Evolutionary conservation across 2,329 filamentous ascomycete species (phyloP), one percentile per base, ranked within the genome.

Genomic region (Xenoacremonium recifei): DNA sequence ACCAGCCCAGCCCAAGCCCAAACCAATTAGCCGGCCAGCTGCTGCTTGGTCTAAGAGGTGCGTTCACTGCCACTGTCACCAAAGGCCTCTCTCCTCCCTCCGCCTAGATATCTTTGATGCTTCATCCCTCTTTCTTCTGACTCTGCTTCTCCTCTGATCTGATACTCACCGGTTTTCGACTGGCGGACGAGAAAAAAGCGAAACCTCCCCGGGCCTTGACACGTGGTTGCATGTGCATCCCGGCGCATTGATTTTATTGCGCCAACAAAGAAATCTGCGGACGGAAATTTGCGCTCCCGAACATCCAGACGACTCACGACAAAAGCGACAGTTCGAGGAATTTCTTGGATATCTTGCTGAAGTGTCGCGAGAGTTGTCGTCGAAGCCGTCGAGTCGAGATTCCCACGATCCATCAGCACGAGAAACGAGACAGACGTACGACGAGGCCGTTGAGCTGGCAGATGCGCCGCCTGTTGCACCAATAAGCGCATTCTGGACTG

Each of bases 121-220:
- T 27, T 39, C 29, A 32, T 40, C 27, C 13, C 35, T 23, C 25
- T 18, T 40, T 18, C 32, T 42, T 16, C 37, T 35, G 33, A 19
- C 30, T 23, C 21, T 5, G n/a, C 16, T 18, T 25, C 34, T 25
- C 32, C 35, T 20, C 5, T n/a, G n/a, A n/a, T n/a, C 7, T n/a
- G 19, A 27, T 18, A 11, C 29, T 21, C 17, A 13, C 20, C 15
- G 21, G 27, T 21, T 25, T 4, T 21, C 27, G 21, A 18, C 39
- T 36, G 39, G 19, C 29, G 18, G 36, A 46, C 34, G 39, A 39
- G 44, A 46, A 37, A 43, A 36, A 21, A 43, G 36, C 40, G 36
- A 39, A 39, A 35, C 34, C 31, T 34, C 37, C 37, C 37, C 29
- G 31, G 16, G 40, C 41, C 40, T 37, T 20, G 11, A 21, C 37